Evolutionary conservation across 768 basidiomycete genomes (phyloP).

Genomic region (Hygrophorus russula): DNA sequence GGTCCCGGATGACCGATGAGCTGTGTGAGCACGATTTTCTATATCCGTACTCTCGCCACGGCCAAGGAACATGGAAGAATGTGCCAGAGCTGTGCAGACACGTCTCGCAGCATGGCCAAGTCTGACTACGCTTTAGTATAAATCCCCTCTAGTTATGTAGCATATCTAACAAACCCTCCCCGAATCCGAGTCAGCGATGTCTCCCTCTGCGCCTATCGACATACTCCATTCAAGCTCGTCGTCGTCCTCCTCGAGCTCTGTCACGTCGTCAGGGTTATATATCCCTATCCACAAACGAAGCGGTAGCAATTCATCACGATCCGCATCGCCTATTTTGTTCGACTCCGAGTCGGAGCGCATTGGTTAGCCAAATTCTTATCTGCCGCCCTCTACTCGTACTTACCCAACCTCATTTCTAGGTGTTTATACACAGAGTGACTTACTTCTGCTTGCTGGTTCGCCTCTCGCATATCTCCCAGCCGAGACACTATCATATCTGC

Average conservation of each 20-base stretch:
- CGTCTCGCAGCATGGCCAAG: too few relatives aligned
- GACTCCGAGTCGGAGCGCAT: conserved; percentile 7
- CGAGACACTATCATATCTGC: conserved; percentile 12
- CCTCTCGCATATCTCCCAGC: conserved; percentile 17
- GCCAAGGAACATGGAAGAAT: too few relatives aligned
- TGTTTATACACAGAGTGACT: too few relatives aligned
- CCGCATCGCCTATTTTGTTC: not conserved
- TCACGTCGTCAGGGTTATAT: conserved; percentile 18
- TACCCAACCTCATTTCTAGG: too few relatives aligned
- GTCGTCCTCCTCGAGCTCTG: conserved; percentile 10
- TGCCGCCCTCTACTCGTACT: conserved; percentile 5
- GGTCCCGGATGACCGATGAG: too few relatives aligned
- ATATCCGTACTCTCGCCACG: too few relatives aligned
- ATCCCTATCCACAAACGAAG: conserved; percentile 29
- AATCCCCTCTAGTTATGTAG: not conserved
- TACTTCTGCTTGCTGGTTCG: conserved; percentile 9
- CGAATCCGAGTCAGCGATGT: too few relatives aligned
- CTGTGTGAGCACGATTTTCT: too few relatives aligned
- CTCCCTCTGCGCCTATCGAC: conserved; percentile 12
- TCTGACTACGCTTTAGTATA: too few relatives aligned
- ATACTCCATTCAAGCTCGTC: conserved; percentile 5
- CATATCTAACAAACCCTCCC: conserved; percentile 6
- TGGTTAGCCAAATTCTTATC: conserved; percentile 15
- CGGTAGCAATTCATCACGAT: conserved; percentile 6
- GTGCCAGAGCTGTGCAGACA: too few relatives aligned